Conservation (phyloP, 257 asterid genomes). For the Scutellaria baicalensis region DNA sequence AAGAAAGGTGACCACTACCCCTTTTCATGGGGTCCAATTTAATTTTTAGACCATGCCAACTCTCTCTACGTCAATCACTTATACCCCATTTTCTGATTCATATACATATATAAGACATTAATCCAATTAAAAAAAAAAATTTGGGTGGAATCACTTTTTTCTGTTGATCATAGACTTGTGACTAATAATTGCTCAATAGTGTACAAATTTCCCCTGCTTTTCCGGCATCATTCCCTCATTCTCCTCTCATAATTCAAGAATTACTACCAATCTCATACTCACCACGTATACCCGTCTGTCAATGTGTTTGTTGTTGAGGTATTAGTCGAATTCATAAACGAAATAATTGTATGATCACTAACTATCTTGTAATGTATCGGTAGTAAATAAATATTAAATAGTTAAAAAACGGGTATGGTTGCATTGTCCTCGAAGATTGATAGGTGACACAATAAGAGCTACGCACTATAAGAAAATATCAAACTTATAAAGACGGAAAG, state of each 20-base stretch:
- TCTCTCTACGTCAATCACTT: conserved; percentile 22
- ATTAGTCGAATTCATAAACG: too few relatives aligned
- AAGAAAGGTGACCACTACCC: conserved; percentile 19
- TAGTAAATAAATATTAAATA: too few relatives aligned
- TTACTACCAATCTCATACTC: neutral
- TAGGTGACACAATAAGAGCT: too few relatives aligned
- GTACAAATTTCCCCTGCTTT: conserved; percentile 19
- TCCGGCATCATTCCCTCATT: conserved; percentile 24
- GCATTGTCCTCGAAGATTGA: too few relatives aligned
- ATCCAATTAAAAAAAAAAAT: neutral
- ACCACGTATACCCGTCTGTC: neutral
- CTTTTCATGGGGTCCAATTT: conserved; percentile 26
- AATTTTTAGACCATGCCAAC: conserved; percentile 19
- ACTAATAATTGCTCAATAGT: conserved; percentile 5
- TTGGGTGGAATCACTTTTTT: conserved; percentile 13
- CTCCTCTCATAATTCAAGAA: conserved; percentile 15
- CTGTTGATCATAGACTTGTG: conserved; percentile 14
- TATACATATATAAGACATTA: neutral
- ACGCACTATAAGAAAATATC: too few relatives aligned
- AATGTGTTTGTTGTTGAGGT: too few relatives aligned
- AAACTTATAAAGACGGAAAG: too few relatives aligned
- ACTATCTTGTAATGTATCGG: too few relatives aligned
- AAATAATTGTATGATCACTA: too few relatives aligned
- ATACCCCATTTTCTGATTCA: conserved; percentile 11
- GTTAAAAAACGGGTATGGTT: too few relatives aligned